Conservation (phyloP, 106 monocot genomes). For the Apostasia ramifera region DNA sequence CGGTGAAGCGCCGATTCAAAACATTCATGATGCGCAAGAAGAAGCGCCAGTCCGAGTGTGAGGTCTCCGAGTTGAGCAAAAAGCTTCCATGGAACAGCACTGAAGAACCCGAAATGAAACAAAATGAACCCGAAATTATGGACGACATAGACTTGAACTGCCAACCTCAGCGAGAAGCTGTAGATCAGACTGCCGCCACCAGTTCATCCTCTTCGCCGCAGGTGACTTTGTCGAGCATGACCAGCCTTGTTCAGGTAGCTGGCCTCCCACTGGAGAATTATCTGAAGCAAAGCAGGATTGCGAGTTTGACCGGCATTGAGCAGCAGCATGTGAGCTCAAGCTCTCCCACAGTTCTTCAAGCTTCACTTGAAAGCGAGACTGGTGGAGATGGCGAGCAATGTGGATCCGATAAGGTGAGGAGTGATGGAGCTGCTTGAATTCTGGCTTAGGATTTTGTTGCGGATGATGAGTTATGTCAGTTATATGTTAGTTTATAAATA, state of each 20-base stretch:
- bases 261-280: conserved; percentile 55
- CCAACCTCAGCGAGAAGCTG: conserved; percentile 30
- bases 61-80: conserved; percentile 51
- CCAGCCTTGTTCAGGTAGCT: conserved; percentile 53
- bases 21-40: conserved; percentile 93
- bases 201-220: conserved; percentile 3
- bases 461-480: too few species aligned
- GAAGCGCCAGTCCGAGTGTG: conserved; percentile 68
- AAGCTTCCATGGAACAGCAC: conserved; percentile 33
- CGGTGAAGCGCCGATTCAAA: conserved; percentile 83
- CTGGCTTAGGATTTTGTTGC: not conserved
- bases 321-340: conserved; percentile 31
- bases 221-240: conserved; percentile 35
- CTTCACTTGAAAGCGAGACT: conserved; percentile 25
- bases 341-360: conserved; percentile 17
- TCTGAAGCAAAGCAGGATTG: conserved; percentile 54
- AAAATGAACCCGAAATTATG: conserved; percentile 9
- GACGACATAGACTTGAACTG: conserved; percentile 62
- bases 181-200: not conserved
- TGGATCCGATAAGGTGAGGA: conserved; percentile 11
- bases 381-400: conserved; percentile 25
- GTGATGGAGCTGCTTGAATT: conserved; percentile 6
- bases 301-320: conserved; percentile 36
- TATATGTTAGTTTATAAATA: too few species aligned
- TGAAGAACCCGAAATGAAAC: conserved; percentile 42